Evolutionary conservation across 2,329 filamentous ascomycete genomes (phyloP), one percentile per base, ranked within the genome.

Genomic region (Cladophialophora psammophila): DNA sequence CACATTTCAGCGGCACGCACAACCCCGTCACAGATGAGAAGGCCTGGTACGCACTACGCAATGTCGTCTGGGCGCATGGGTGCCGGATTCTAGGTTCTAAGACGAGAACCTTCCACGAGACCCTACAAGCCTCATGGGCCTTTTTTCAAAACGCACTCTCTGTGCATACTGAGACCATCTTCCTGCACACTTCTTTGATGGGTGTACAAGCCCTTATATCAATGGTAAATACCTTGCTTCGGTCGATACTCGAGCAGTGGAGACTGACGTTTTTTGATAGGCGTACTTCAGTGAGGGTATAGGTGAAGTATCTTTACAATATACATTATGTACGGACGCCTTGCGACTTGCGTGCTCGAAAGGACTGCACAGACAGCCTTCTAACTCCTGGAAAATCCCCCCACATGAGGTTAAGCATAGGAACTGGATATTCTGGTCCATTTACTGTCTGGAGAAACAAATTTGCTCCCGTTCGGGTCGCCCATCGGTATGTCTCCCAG

Each of bases 401-500:
- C 42, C 18, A 15, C 53, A 63, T 13, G 64, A 66, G 45, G 52
- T 63, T 7, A 40, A 13, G 3, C 64, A 66, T 32, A 38, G 60
- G 12, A 63, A 59, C 45, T 63, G 59, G 59, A 59, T 63, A 32
- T 66, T 66, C 45, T 66, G 64, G 64, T 38, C 64, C 18, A 63
- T 63, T 15, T 66, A 66, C 40, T 66, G 64, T 36, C 64, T 66
- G 32, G 64, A 66, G 31, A 66, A 66, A 54, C 64, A 66, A 13
- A 63, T 66, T 35, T 63, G 52, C 42, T 36, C 52, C 20, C 64
- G 60, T 10, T 66, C 59, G 10, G 64, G 60, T 20, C 64, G 64
- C 20, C 64, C 64, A 12, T 66, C 64, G 54, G 64, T 66, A 54
- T 34, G 53, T 63, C 18, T 31, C 26, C 10, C 12, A 36, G 18